Percentiles rank a stretch among this genome's conserved stretches.
Conservation (phyloP, 2,329 filamentous ascomycete species). For the Aspergillus carbonarius region DNA sequence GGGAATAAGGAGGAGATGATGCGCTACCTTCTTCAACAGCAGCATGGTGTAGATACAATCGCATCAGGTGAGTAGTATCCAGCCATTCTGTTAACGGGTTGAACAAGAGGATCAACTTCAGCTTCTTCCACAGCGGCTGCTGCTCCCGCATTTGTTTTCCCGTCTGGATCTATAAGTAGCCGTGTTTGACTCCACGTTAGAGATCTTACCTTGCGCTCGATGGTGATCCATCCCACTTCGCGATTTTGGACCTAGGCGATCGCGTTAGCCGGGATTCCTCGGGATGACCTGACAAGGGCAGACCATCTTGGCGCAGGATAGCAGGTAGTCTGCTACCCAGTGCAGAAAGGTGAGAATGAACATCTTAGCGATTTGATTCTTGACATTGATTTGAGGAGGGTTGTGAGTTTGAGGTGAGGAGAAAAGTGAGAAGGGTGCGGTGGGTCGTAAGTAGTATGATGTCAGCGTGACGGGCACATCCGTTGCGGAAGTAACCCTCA, state of each 20-base stretch:
- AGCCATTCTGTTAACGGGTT: constrained; percentile 45
- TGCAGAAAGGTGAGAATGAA: not conserved
- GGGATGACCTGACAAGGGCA: not conserved
- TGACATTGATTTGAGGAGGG: too few relatives aligned
- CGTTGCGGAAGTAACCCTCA: too few relatives aligned
- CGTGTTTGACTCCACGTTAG: not conserved
- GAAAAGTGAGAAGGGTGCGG: too few relatives aligned
- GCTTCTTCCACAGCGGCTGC: constrained; percentile 41
- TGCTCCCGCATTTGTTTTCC: constrained; percentile 40
- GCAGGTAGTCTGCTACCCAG: constrained; percentile 3
- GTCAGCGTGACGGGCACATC: too few relatives aligned
- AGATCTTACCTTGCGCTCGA: constrained; percentile 23
- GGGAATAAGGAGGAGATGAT: too few relatives aligned
- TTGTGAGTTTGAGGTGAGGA: too few relatives aligned
- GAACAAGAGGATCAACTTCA: constrained; percentile 45
- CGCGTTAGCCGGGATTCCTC: not conserved
- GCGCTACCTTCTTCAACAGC: constrained; percentile 30
- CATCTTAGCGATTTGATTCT: not conserved
- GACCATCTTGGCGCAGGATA: constrained; percentile 10
- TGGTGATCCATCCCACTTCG: constrained; percentile 32
- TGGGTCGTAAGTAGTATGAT: too few relatives aligned
- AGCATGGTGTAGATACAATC: constrained; percentile 39
- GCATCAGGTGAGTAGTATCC: constrained; percentile 38
- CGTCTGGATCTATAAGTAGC: constrained; percentile 19
- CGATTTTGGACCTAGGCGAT: constrained; percentile 25